Base-by-base conservation (phyloP, 2,329 filamentous ascomycete species). In the Harringtonia aguacate region DNA sequence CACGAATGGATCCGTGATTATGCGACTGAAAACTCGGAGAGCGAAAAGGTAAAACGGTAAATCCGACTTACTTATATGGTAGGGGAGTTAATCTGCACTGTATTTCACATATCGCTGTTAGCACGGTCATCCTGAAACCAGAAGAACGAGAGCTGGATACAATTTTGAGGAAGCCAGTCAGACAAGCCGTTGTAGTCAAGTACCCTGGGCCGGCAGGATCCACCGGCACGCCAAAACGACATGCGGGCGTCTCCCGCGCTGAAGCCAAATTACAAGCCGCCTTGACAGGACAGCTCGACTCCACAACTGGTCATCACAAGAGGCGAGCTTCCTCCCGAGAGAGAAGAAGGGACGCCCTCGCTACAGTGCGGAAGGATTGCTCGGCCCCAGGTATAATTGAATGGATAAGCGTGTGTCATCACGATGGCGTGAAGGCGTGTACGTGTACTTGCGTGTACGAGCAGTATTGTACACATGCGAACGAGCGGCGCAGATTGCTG, bases 361-460 rank as follows among this genome's bases (percentile, higher is more conserved):
- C 77, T 86, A 68, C 61, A 75, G 81, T 84, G 77, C 62, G 81
- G 75, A 73, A 86, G 83, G 68, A 75, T 78, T 74, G 75, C 79
- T 83, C 69, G 81, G 80, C 69, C 61, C 66, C 65, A 63, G 73
- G 72, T 61, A 69, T 83, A 72, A 77, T 81, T 74, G 79, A 84
- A 84, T 84, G 79, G 79, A 84, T 83, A 80, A 78, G 78, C 79
- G 79, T 60, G 71, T 70, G 65, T 77, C 73, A 77, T 77, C 73
- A 75, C 64, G 52, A 34, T 36, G 47, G 28, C n/a, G n/a, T n/a
- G n/a, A n/a, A n/a, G n/a, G n/a, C n/a, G n/a, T n/a, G n/a, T n/a
- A n/a, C n/a, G n/a, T n/a, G n/a, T n/a, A n/a, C n/a, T n/a, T n/a
- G n/a, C n/a, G n/a, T n/a, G n/a, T n/a, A n/a, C n/a, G n/a, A n/a